Base-by-base conservation (phyloP, 169 alveolate species). In the Plasmodium knowlesi region DNA sequence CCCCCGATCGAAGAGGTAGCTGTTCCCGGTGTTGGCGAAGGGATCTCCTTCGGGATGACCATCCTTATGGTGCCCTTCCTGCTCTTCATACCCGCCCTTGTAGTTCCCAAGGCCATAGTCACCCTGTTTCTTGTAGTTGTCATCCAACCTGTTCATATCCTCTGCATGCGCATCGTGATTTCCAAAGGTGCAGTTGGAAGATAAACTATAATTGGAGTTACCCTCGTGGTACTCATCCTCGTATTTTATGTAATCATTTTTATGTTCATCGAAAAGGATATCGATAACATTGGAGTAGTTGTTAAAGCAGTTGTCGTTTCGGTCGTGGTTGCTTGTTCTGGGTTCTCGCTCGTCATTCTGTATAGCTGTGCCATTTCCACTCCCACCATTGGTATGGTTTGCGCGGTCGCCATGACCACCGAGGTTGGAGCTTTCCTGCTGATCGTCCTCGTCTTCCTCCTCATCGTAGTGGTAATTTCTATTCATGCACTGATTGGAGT, bases 241-340 rank as follows among this genome's bases (percentile, higher is more conserved):
- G 53, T 85, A 50, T 25, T 74, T 73, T 3, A 71, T 32, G 67
- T 73, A 85, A 9, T 74, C 86, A 54, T 74, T 86, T 70, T 86
- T 86, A 54, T 86, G 78, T 50, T 86, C 93, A 74, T 86, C 81
- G 67, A 86, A 86, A 3, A 86, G 41, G 16, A 86, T 86, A 43
- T 86, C 93, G 16, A 86, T 86, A 4, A 76, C 93, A 37, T 86
- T 86, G 5, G 93, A 61, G 22, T 86, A 86, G 61, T 54, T 76
- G n/a, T 57, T 32, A 76, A 86, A 86, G 43, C 71, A 74, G 4
- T 50, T 50, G 9, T 86, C 84, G 37, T 43, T 46, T 9, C 61
- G 16, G 32, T 80, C 74, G 25, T 46, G 76, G 76, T 25, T 25
- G 37, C 0, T 25, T 8, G 37, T 0, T 22, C 76, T 9, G 30